Conservation (phyloP, 768 basidiomycete genomes). For the Calocera viscosa region DNA sequence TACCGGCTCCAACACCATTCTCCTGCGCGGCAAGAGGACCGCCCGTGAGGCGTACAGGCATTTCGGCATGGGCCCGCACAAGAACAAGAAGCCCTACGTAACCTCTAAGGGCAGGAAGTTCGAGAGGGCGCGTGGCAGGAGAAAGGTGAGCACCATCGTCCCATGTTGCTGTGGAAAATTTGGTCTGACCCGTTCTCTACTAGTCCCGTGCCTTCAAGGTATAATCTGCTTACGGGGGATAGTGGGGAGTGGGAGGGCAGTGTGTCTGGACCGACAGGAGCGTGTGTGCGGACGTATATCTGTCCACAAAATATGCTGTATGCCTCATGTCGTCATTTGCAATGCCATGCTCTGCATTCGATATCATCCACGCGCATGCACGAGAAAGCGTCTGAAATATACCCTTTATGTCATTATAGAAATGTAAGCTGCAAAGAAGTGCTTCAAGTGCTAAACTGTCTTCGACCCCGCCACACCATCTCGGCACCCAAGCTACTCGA, state of each 20-base stretch:
- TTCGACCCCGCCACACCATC: not conserved
- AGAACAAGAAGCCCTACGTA: constrained; percentile 97
- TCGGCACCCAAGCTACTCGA: not conserved
- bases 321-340: constrained; percentile 7
- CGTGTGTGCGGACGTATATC: not conserved
- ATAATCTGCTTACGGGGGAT: constrained; percentile 31
- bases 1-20: constrained; percentile 86
- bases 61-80: constrained; percentile 97
- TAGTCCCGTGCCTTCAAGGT: constrained; percentile 90
- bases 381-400: not conserved
- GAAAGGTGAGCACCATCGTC: constrained; percentile 40
- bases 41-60: constrained; percentile 91
- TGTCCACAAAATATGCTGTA: constrained; percentile 9
- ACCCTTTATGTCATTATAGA: not conserved
- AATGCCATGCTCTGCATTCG: constrained; percentile 8
- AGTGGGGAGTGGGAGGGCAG: constrained; percentile 1
- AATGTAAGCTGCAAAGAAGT: not conserved
- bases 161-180: not conserved
- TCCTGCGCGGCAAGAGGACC: constrained; percentile 86
- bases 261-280: not conserved
- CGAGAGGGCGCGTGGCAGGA: constrained; percentile 96
- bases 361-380: not conserved
- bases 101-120: constrained; percentile 96
- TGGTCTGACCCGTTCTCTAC: not conserved
- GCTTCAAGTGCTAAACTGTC: too few species aligned